Evolutionary conservation across 768 basidiomycete species (phyloP).

Genomic region (Obba rivulosa): DNA sequence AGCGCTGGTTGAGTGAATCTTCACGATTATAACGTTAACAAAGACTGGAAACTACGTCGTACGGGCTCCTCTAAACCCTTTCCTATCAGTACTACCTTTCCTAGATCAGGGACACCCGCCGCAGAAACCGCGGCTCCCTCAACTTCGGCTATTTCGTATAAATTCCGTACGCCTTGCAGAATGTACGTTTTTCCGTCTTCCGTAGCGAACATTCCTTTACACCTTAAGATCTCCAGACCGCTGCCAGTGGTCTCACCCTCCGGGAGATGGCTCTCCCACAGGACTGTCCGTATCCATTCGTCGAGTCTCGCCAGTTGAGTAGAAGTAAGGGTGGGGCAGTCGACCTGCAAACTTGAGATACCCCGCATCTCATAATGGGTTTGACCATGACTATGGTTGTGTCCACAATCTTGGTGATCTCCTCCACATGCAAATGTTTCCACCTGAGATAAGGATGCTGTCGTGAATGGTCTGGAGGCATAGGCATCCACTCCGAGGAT

Average conservation of each 20-base stretch:
- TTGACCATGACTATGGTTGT: constrained; percentile 27
- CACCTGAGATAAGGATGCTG: not conserved
- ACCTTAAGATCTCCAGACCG: constrained; percentile 65
- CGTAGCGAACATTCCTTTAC: constrained; percentile 76
- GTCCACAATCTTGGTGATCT: constrained; percentile 26
- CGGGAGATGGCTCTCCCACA: constrained; percentile 71
- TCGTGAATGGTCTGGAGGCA: constrained; percentile 36
- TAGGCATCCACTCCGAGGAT: constrained; percentile 85
- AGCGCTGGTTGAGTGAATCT: too few species aligned
- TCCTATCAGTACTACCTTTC: constrained; percentile 87
- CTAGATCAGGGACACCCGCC: constrained; percentile 51
- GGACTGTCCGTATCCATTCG: constrained; percentile 70
- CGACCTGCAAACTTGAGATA: constrained; percentile 77
- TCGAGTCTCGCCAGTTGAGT: constrained; percentile 54
- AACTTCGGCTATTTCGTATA: constrained; percentile 73
- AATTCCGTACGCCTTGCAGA: constrained; percentile 85
- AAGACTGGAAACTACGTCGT: constrained; percentile 40
- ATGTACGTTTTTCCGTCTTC: constrained; percentile 57
- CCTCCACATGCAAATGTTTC: constrained; percentile 27
- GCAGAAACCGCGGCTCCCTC: constrained; percentile 26
- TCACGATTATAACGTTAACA: too few species aligned
- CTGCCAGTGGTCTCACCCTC: constrained; percentile 8
- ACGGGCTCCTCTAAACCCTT: constrained; percentile 63
- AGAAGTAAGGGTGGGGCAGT: constrained; percentile 53
- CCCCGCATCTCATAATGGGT: constrained; percentile 70